These are phyloP conservation scores for Linum tenue DNA, from an alignment of 345 rosid species.

Conservation along the genomic window DNA sequence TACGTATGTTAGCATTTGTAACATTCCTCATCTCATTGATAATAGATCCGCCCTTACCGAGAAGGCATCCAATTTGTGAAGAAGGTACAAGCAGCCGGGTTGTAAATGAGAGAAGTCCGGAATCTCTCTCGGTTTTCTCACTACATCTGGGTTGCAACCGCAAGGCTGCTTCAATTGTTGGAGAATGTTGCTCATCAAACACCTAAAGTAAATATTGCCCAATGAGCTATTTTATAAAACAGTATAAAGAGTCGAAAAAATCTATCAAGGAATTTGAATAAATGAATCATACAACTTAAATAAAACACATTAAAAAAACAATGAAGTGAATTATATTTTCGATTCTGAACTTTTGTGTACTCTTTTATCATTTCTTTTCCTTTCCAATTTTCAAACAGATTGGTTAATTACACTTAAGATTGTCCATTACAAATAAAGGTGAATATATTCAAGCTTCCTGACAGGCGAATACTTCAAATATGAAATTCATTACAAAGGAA, in stretches of 20 bases:
- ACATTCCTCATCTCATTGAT: constrained; percentile 83
- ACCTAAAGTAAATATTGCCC: constrained; percentile 27
- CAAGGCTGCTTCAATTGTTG: constrained; percentile 79
- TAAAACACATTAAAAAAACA: not conserved
- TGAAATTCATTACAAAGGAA: no score
- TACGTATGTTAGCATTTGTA: constrained; percentile 86
- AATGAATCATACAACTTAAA: not conserved
- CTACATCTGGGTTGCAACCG: constrained; percentile 90
- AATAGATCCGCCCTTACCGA: constrained; percentile 89
- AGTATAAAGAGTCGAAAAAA: not conserved
- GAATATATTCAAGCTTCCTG: not conserved
- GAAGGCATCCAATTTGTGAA: constrained; percentile 87
- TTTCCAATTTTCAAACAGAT: not conserved
- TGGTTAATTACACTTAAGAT: no score
- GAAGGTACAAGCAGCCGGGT: constrained; percentile 90
- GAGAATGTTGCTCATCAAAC: constrained; percentile 77
- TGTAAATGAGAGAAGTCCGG: constrained; percentile 78
- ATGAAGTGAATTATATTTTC: not conserved
- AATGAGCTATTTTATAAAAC: constrained; percentile 9
- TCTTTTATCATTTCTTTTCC: not conserved
- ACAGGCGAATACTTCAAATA: not conserved
- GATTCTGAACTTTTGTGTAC: not conserved
- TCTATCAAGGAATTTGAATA: not conserved
- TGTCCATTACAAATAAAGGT: no score
- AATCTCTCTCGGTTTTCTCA: constrained; percentile 88